Evolutionary conservation across 805 yeast genomes (phyloP).

Genomic region (Cyberlindnera euphorbiae): DNA sequence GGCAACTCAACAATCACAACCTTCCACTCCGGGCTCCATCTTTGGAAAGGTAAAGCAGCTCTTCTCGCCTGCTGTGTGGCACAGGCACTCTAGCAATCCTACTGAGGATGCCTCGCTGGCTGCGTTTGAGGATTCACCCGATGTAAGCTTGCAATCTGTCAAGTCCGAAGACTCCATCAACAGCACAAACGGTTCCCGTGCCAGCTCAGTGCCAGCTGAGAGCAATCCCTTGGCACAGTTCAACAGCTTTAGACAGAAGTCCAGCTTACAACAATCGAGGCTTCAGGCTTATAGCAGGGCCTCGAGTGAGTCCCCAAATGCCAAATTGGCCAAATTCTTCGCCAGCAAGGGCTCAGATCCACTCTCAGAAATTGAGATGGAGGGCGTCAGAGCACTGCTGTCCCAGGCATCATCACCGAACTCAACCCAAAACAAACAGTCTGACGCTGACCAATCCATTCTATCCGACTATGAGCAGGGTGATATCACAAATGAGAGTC

Average conservation of each 20-base stretch:
- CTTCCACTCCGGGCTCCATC: too few relatives aligned
- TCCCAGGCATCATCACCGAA: conserved; percentile 34
- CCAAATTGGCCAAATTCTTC: conserved; percentile 63
- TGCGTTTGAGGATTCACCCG: conserved; percentile 9
- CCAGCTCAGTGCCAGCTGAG: too few relatives aligned
- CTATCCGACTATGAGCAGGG: too few relatives aligned
- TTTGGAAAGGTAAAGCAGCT: conserved; percentile 23
- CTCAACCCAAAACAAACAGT: conserved; percentile 10
- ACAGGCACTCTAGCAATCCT: neutral
- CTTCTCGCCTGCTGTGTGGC: conserved; percentile 23
- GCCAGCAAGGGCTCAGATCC: conserved; percentile 72
- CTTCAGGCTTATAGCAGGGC: conserved; percentile 1
- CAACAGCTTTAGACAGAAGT: conserved; percentile 9
- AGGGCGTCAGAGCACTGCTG: conserved; percentile 68
- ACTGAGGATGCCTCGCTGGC: conserved; percentile 7
- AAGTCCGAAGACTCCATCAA: neutral
- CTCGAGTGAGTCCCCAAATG: conserved; percentile 42
- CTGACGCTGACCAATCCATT: neutral
- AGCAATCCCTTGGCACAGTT: conserved; percentile 20
- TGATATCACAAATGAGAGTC: conserved; percentile 7
- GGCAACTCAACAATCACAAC: conserved; percentile 24
- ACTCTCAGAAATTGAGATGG: conserved; percentile 67
- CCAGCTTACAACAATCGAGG: conserved; percentile 4
- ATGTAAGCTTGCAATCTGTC: conserved; percentile 9
- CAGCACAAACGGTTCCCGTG: too few relatives aligned